A percentile compares a stretch with the other conserved stretches of the same genome.
Evolutionary conservation across 768 basidiomycete genomes (phyloP).

Genomic region (Leccinellum luteum): DNA sequence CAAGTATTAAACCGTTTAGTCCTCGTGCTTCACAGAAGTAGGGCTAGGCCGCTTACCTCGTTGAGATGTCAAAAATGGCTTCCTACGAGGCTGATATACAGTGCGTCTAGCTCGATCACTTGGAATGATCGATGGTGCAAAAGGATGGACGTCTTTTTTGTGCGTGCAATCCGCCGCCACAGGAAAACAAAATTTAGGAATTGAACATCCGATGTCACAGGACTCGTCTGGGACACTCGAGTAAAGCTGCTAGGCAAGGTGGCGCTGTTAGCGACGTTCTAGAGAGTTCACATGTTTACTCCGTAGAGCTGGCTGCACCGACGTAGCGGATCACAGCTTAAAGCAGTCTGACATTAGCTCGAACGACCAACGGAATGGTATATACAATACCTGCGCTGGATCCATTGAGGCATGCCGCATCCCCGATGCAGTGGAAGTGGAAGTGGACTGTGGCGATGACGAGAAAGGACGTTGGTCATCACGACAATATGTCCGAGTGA

Average conservation of each 20-base stretch:
- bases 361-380: too few relatives aligned
- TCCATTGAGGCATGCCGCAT: background rate
- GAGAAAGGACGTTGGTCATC: slow-evolving; percentile 1
- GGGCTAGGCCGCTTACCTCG: background rate
- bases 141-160: background rate
- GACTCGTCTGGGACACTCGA: too few relatives aligned
- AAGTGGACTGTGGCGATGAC: background rate
- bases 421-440: background rate
- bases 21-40: background rate
- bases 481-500: background rate
- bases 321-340: background rate
- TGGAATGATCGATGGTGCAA: background rate
- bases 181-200: too few relatives aligned
- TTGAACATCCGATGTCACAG: background rate
- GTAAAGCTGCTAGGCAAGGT: too few relatives aligned
- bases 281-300: background rate
- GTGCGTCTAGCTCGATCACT: background rate
- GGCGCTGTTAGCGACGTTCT: too few relatives aligned
- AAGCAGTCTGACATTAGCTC: background rate
- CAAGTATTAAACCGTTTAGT: background rate
- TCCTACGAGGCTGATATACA: background rate
- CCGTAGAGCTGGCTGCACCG: background rate
- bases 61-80: background rate
- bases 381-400: background rate
- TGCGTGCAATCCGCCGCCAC: background rate